Conservation (phyloP, 73 alveolate genomes). For the Durusdinium trenchii region DNA sequence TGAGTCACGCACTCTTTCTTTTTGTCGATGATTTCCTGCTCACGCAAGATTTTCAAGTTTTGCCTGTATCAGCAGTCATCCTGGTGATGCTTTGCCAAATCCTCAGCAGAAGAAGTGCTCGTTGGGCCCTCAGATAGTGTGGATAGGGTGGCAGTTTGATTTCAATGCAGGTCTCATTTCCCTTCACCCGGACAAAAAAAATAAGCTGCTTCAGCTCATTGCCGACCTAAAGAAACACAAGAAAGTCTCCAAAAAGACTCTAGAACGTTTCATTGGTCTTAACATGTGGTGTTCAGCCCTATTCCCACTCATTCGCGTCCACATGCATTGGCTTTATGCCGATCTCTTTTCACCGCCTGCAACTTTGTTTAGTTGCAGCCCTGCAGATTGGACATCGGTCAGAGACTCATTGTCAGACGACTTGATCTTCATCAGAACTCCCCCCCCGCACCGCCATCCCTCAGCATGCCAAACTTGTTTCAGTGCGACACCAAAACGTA, state of each 20-base stretch:
- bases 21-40: not conserved
- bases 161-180: not conserved
- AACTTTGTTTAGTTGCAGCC: not conserved
- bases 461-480: no score
- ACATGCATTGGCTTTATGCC: not conserved
- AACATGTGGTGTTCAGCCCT: not conserved
- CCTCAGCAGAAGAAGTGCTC: not conserved
- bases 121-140: not conserved
- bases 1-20: not conserved
- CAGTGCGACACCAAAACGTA: not conserved
- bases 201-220: not conserved
- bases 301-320: not conserved
- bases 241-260: not conserved
- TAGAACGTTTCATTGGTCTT: not conserved
- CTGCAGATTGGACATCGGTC: not conserved
- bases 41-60: not conserved
- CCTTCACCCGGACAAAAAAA: not conserved
- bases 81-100: not conserved
- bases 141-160: conserved; percentile 17
- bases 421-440: not conserved
- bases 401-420: not conserved
- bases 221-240: not conserved
- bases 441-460: not conserved
- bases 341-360: not conserved
- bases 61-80: not conserved